Conservation (phyloP, 2,329 filamentous ascomycete species). For the Venturia nashicola region DNA sequence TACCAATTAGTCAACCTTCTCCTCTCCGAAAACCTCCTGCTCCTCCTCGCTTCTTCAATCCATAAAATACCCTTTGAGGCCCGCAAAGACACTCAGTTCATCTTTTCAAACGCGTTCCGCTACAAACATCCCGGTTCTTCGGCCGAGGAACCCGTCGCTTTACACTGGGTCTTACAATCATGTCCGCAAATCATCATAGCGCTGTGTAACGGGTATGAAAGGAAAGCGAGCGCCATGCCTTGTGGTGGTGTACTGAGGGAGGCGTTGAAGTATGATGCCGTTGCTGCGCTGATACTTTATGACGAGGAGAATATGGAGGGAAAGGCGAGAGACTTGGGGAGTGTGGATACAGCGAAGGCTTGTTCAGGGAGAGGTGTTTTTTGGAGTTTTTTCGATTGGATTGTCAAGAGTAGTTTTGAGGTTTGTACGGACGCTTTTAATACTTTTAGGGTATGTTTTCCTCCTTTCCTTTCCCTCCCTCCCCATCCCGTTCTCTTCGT, state of each 20-base stretch:
- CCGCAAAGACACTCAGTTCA: slow-evolving; percentile 87
- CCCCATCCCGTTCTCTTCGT: neutral
- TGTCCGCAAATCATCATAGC: slow-evolving; percentile 79
- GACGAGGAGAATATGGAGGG: slow-evolving; percentile 69
- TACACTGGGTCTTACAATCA: slow-evolving; percentile 79
- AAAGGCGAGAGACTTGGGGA: slow-evolving; percentile 61
- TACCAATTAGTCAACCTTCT: slow-evolving; percentile 74
- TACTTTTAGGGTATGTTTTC: slow-evolving; percentile 64
- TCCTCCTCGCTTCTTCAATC: slow-evolving; percentile 69
- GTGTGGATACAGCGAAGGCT: slow-evolving; percentile 62
- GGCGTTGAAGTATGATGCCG: slow-evolving; percentile 80
- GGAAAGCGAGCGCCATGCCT: slow-evolving; percentile 81
- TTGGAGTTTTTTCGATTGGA: slow-evolving; percentile 96
- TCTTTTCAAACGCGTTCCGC: slow-evolving; percentile 89
- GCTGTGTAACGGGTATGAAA: slow-evolving; percentile 78
- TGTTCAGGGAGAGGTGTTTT: slow-evolving; percentile 79
- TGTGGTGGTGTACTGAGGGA: slow-evolving; percentile 85
- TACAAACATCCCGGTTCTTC: slow-evolving; percentile 60
- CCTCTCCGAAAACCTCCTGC: slow-evolving; percentile 81
- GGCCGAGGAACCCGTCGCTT: slow-evolving; percentile 64
- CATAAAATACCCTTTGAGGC: slow-evolving; percentile 87
- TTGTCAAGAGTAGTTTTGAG: slow-evolving; percentile 92
- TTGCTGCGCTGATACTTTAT: slow-evolving; percentile 83
- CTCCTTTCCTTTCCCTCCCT: neutral
- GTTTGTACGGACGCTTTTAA: slow-evolving; percentile 96